Evolutionary conservation across 2,329 filamentous ascomycete species (phyloP), one percentile per base, ranked within the genome.

Genomic region (Fusarium piperis): DNA sequence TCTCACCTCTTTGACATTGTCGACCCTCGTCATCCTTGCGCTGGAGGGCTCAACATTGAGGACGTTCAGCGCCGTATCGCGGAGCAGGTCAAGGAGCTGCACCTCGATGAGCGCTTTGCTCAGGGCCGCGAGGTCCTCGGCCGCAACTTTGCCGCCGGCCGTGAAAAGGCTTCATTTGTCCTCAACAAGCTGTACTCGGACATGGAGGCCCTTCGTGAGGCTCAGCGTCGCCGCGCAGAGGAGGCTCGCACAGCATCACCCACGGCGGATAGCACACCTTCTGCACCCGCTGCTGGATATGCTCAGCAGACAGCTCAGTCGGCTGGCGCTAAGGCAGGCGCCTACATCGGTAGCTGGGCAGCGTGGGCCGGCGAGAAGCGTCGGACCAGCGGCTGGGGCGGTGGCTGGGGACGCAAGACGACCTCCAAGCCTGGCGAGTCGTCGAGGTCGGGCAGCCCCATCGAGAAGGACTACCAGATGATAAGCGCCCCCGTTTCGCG

Each of bases 1-100:
- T 91, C 91, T 16, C 93, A 97, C 77, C 87, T 99, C 16, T 99
- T 98, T 78, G 95, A 97, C 74, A 94, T 99, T 70, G 93, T 97
- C 15, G 94, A 97, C 78, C 96, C 96, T 2, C 92, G 91, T 68
- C 96, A 99, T 80, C 96, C 96, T 4, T 98, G 94, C 79, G 95
- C 95, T 1, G 96, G 96, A 28, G 95, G 94, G 0, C 86, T 99
- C 20, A 95, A 92, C 2, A 94, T 99, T 70, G 96, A 98, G 74
- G 96, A 99, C 79, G 92, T 99, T 13, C 95, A 98, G 79, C 89
- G 96, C 57, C 89, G 96, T 26, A 88, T 99, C 35, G 91, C 94
- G 36, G 93, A 97, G 80, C 96, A 98, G 82, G 93, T 99, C 56
- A 93, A 95, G 73, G 95, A 98, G 68, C 87, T 98, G 55, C 95